These are phyloP conservation scores for Phytopythium delawarense DNA, from an alignment of 352 stramenopile genomes.

Conservation along the genomic window DNA sequence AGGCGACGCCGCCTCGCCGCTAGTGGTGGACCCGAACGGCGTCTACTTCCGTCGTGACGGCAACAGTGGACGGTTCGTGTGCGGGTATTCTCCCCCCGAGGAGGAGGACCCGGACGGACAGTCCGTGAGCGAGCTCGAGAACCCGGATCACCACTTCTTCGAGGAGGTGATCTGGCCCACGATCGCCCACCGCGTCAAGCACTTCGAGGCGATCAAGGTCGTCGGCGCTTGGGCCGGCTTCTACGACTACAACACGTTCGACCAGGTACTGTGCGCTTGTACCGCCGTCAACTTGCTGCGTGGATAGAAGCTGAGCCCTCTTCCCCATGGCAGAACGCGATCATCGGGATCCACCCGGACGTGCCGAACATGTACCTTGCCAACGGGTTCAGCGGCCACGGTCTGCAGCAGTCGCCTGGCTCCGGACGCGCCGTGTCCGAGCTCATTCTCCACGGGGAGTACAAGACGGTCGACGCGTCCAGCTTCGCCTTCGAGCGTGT, in stretches of 20 bases:
- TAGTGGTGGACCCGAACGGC: conserved; percentile 71
- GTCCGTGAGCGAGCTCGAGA: conserved; percentile 62
- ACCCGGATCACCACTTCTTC: conserved; percentile 65
- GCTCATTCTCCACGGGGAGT: conserved; percentile 63
- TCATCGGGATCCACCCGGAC: conserved; percentile 75
- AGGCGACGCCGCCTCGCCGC: conserved; percentile 48
- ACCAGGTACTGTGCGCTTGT: conserved; percentile 37
- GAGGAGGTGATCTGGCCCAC: conserved; percentile 80
- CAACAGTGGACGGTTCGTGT: conserved; percentile 62
- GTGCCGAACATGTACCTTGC: conserved; percentile 79
- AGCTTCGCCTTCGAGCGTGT: conserved; percentile 72
- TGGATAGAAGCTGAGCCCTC: background rate
- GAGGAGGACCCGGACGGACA: conserved; percentile 59
- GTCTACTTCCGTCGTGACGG: conserved; percentile 84
- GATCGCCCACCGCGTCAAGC: conserved; percentile 65
- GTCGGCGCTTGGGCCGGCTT: conserved; percentile 75
- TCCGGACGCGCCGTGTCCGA: conserved; percentile 73
- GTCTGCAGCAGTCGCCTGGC: conserved; percentile 75
- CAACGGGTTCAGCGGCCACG: conserved; percentile 84
- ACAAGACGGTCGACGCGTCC: conserved; percentile 70
- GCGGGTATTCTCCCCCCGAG: conserved; percentile 54
- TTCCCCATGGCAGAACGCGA: conserved; percentile 56
- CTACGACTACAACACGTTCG: conserved; percentile 88
- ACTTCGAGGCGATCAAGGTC: conserved; percentile 80
- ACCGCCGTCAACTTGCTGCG: background rate